phyloP scores from a whole-genome alignment of 2,329 filamentous ascomycete species.

The Fusarium foetens region DNA sequence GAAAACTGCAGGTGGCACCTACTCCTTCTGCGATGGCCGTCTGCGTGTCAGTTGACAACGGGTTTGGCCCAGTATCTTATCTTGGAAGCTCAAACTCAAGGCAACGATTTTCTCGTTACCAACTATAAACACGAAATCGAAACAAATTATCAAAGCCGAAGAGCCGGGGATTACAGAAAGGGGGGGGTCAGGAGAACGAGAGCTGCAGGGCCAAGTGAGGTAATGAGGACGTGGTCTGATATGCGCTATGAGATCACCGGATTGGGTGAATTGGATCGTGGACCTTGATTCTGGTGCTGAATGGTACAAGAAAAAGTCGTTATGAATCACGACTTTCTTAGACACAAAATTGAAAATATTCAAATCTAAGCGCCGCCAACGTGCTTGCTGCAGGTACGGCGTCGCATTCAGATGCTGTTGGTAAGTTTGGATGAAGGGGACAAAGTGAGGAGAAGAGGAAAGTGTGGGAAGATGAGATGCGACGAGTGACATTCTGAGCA shows the following conservation, averaged over 20 bases:
- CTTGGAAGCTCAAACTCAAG: not conserved
- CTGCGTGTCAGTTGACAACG: constrained; percentile 22
- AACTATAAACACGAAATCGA: constrained; percentile 27
- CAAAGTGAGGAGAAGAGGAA: not conserved
- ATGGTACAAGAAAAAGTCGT: not conserved
- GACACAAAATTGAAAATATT: not conserved
- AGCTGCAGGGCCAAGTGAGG: constrained; percentile 21
- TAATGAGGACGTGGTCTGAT: constrained; percentile 42
- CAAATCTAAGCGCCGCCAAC: constrained; percentile 16
- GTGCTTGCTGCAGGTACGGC: constrained; percentile 39
- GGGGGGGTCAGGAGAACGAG: constrained; percentile 15
- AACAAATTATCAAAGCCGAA: constrained; percentile 28
- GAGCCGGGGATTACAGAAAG: constrained; percentile 9
- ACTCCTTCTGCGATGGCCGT: constrained; percentile 10
- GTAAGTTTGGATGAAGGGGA: constrained; percentile 25
- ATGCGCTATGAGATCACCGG: constrained; percentile 41
- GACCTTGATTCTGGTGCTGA: not conserved
- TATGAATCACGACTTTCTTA: not conserved
- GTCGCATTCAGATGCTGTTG: constrained; percentile 15
- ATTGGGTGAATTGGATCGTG: constrained; percentile 7
- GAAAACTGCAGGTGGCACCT: constrained; percentile 25
- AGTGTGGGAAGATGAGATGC: constrained; percentile 13
- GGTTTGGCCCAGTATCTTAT: constrained; percentile 1
- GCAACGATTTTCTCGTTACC: constrained; percentile 5
- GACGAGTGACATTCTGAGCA: constrained; percentile 28